Evolutionary conservation across 2,329 filamentous ascomycete genomes (phyloP), one percentile per base, ranked within the genome.

Genomic region (Penicillium sumatraense): DNA sequence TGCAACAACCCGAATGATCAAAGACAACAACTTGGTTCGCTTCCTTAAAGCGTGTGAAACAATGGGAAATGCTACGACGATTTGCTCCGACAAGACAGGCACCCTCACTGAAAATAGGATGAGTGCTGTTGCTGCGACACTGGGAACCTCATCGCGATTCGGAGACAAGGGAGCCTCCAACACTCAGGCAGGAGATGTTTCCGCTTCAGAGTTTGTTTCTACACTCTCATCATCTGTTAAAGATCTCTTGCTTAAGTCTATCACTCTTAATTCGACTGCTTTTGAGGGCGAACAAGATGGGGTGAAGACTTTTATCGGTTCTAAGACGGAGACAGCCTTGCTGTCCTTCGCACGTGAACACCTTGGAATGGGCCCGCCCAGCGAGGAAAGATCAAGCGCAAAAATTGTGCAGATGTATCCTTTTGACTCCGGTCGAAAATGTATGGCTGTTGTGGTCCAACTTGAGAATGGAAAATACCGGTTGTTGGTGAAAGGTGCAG

Each of bases 321-420:
- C 89, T 5, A 91, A 91, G 74, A 92, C 89, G 0, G 89, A 92
- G 68, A 90, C 88, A 3, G 89, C 89, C 20, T 78, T 92, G 11
- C 80, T 92, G n/a, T 78, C 80, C 21, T 90, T 91, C 67, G 86
- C 87, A 18, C 81, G 83, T 46, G 84, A 89, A 46, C 79, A 85
- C 65, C 77, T 91, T 13, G 87, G 81, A 38, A 86, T 91, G 78
- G 83, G 82, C 5, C 79, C 81, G 0, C 74, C 90, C 14, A 76
- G 76, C 44, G 80, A 86, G 57, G 86, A 87, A 63, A 81, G 88
- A 16, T 80, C 84, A 13, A 89, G 88, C 61, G 81, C 81, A 33
- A 80, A 83, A 29, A 74, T 89, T 29, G 78, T 72, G 3, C 78
- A 82, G 57, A 74, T 81, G 63, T 74, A 80, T 36, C 80, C 80